Percentiles rank a stretch among this genome's conserved stretches.
These are phyloP conservation scores for Nannochloris sp. DNA, from an alignment of 139 green algal genomes.

Conservation along the genomic window DNA sequence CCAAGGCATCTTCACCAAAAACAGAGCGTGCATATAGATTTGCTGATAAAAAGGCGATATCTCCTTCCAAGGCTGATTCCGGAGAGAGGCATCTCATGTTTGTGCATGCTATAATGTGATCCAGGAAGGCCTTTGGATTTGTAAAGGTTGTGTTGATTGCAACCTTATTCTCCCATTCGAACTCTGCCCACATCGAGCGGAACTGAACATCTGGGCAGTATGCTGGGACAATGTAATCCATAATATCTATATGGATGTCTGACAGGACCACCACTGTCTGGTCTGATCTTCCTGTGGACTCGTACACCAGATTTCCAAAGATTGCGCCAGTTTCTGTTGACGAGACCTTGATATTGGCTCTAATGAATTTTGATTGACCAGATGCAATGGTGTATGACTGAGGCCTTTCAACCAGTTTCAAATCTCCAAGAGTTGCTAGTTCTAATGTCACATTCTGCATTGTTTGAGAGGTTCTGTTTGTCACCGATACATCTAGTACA, in stretches of 20 bases:
- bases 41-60: conserved; percentile 89
- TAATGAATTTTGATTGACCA: conserved; percentile 43
- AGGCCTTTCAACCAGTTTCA: conserved; percentile 96
- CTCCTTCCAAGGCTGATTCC: conserved; percentile 68
- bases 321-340: conserved; percentile 98
- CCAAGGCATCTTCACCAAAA: conserved; percentile 97
- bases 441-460: conserved; percentile 88
- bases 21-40: conserved; percentile 93
- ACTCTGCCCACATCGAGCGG: conserved; percentile 97
- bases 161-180: conserved; percentile 99
- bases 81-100: conserved; percentile 98
- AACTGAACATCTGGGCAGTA: conserved; percentile 73
- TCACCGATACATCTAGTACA: conserved; percentile 89
- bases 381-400: conserved; percentile 84
- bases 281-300: conserved; percentile 59
- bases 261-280: conserved; percentile 90
- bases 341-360: conserved; percentile 67
- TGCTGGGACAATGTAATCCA: conserved; percentile 98
- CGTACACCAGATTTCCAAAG: conserved; percentile 99
- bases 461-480: conserved; percentile 70
- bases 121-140: conserved; percentile 76
- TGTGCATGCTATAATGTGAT: conserved; percentile 89
- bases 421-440: conserved; percentile 96
- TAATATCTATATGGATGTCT: conserved; percentile 99
- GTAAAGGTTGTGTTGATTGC: conserved; percentile 90